phyloP scores from a whole-genome alignment of 306 rosid species.

The Casuarina cunninghamiana region DNA sequence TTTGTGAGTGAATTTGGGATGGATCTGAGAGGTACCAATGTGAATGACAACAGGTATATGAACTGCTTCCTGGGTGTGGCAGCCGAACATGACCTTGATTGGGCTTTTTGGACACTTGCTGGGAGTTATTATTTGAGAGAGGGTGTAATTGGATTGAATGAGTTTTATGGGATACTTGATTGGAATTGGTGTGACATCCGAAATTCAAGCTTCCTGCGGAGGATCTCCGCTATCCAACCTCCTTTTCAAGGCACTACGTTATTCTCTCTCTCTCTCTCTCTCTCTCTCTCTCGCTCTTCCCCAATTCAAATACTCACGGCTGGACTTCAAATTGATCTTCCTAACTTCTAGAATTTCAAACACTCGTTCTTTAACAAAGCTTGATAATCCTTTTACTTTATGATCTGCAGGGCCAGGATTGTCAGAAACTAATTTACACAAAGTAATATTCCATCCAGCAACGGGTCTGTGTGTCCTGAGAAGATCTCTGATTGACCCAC shows the following conservation, averaged over 20 bases:
- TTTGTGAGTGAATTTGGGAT: constrained; percentile 78
- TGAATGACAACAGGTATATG: constrained; percentile 81
- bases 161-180: constrained; percentile 60
- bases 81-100: constrained; percentile 79
- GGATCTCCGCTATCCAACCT: constrained; percentile 60
- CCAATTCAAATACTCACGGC: no score
- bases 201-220: constrained; percentile 48
- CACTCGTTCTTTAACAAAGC: no score
- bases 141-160: constrained; percentile 72
- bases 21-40: constrained; percentile 71
- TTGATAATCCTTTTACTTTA: no score
- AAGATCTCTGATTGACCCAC: constrained; percentile 40
- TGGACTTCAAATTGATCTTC: no score
- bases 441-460: constrained; percentile 70
- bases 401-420: constrained; percentile 58
- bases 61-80: constrained; percentile 61
- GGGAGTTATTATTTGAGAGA: constrained; percentile 80
- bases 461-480: constrained; percentile 67
- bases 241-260: constrained; percentile 65
- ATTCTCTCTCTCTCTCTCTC: neutral
- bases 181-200: constrained; percentile 59
- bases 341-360: no score
- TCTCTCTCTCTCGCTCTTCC: no score
- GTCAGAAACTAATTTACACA: constrained; percentile 28
- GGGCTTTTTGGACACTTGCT: constrained; percentile 79